Evolutionary conservation across 306 rosid species (phyloP).

Genomic region (Prunus kanzakura): DNA sequence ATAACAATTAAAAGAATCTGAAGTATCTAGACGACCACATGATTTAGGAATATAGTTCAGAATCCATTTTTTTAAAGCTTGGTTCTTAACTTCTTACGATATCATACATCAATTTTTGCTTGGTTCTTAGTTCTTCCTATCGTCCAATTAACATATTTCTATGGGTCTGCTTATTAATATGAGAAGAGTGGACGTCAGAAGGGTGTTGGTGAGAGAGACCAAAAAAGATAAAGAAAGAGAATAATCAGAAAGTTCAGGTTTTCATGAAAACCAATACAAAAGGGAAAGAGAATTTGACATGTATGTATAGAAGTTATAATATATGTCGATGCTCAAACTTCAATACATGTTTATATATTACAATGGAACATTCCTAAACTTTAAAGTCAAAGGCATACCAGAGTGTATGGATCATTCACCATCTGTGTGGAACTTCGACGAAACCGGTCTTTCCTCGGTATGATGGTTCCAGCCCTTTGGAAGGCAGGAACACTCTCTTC

Average conservation of each 20-base stretch:
- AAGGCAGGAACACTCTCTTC: slow-evolving; percentile 88
- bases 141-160: too few species aligned
- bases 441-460: slow-evolving; percentile 84
- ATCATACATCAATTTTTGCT: not conserved
- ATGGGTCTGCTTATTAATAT: not conserved
- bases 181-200: too few species aligned
- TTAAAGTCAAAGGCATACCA: slow-evolving; percentile 54
- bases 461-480: slow-evolving; percentile 86
- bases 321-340: not conserved
- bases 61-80: not conserved
- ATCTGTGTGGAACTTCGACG: slow-evolving; percentile 96
- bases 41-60: too few species aligned
- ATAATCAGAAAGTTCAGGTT: too few species aligned
- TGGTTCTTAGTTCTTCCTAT: not conserved
- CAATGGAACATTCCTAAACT: not conserved
- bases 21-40: too few species aligned
- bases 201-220: too few species aligned
- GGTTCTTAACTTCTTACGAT: not conserved
- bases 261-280: too few species aligned
- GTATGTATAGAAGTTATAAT: too few species aligned
- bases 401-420: slow-evolving; percentile 87
- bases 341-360: not conserved
- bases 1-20: too few species aligned
- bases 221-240: too few species aligned
- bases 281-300: too few species aligned